phyloP scores from a whole-genome alignment of 148 eudicot genomes.

The Rhododendron simsii region DNA sequence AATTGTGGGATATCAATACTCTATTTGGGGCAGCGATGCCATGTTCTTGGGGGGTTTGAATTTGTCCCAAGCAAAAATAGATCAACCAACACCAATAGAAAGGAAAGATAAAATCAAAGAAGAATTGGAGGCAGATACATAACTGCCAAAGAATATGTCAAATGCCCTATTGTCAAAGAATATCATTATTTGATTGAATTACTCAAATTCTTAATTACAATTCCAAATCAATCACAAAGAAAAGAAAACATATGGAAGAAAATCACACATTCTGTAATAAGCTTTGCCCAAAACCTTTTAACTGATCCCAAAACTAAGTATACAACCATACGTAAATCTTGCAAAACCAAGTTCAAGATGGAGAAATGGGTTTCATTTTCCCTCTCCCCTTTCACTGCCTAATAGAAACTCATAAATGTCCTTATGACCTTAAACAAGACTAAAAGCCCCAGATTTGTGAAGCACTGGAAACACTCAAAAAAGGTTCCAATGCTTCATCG shows the following conservation, averaged over 20 bases:
- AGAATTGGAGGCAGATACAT: neutral
- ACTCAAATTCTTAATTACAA: neutral
- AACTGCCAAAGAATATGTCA: neutral
- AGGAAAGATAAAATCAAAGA: neutral
- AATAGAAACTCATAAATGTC: neutral
- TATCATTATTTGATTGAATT: neutral
- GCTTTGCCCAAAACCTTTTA: neutral
- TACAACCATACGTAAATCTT: neutral
- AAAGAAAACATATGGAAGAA: neutral
- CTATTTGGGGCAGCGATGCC: neutral
- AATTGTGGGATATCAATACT: neutral
- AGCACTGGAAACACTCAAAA: constrained; percentile 9
- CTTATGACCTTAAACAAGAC: neutral
- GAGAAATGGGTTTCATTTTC: neutral
- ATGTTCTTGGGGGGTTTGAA: neutral
- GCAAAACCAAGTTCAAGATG: neutral
- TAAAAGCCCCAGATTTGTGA: neutral
- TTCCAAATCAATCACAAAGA: neutral
- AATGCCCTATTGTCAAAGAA: neutral
- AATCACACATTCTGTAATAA: neutral
- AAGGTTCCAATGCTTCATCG: constrained; percentile 7
- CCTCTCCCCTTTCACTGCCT: neutral
- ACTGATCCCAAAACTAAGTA: neutral
- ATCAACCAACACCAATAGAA: neutral
- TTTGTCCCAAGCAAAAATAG: neutral